phyloP scores from a whole-genome alignment of 106 monocot species.

The Allium fistulosum region DNA sequence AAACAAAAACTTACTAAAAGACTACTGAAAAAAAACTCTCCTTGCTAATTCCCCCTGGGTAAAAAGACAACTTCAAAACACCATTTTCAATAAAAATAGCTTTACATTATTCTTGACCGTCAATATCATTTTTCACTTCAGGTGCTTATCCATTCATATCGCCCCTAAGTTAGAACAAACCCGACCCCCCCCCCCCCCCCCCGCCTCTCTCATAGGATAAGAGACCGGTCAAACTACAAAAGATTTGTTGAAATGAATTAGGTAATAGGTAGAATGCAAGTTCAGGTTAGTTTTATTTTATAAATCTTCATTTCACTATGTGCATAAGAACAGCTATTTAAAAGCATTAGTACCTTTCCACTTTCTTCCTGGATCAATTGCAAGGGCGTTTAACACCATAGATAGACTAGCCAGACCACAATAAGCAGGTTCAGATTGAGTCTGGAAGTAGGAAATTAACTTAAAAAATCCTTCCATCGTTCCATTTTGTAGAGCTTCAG shows the following conservation, averaged over 20 bases:
- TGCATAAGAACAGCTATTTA: not conserved
- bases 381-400: conserved; percentile 84
- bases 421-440: conserved; percentile 93
- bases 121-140: not conserved
- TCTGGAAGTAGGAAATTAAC: conserved; percentile 86
- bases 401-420: conserved; percentile 90
- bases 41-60: too few species aligned
- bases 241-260: too few species aligned
- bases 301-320: too few species aligned
- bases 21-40: not conserved
- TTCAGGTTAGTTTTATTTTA: too few species aligned
- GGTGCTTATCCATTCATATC: too few species aligned
- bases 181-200: too few species aligned
- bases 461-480: conserved; percentile 95
- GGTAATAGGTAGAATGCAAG: too few species aligned
- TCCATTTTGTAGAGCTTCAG: conserved; percentile 80
- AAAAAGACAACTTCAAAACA: too few species aligned
- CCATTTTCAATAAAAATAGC: too few species aligned
- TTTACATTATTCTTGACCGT: not conserved
- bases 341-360: conserved; percentile 72
- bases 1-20: not conserved
- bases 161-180: too few species aligned
- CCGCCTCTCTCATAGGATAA: too few species aligned
- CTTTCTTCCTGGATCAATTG: conserved; percentile 86
- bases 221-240: too few species aligned